phyloP scores from a whole-genome alignment of 495 filamentous ascomycete genomes.

The Penicillium riverlandense region DNA sequence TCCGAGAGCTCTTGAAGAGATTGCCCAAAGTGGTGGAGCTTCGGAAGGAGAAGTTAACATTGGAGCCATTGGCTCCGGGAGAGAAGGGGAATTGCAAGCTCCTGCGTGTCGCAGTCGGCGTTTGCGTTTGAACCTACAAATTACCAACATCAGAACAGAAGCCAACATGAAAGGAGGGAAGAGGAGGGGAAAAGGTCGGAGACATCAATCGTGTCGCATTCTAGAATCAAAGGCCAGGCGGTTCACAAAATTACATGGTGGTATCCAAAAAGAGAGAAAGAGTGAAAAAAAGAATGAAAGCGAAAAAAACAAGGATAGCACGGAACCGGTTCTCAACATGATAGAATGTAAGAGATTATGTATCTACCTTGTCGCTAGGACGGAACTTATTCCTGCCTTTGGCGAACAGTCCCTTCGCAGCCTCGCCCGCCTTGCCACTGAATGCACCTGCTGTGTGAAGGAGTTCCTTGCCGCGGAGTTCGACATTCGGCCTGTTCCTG shows the following conservation, averaged over 20 bases:
- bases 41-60: slow-evolving; percentile 12
- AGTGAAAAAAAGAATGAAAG: slow-evolving; percentile 14
- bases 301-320: slow-evolving; percentile 2
- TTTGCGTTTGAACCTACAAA: slow-evolving; percentile 37
- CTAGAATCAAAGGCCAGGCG: slow-evolving; percentile 23
- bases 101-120: slow-evolving; percentile 16
- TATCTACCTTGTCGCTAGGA: slow-evolving; percentile 77
- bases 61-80: slow-evolving; percentile 7
- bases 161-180: slow-evolving; percentile 10
- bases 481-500: slow-evolving; percentile 42
- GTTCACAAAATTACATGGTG: slow-evolving; percentile 31
- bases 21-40: slow-evolving; percentile 18
- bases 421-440: slow-evolving; percentile 63
- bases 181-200: slow-evolving; percentile 12
- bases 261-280: slow-evolving; percentile 26
- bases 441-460: slow-evolving; percentile 69
- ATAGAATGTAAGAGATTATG: slow-evolving; percentile 41
- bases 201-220: slow-evolving; percentile 36
- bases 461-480: slow-evolving; percentile 75
- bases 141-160: slow-evolving; percentile 27
- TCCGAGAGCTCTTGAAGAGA: slow-evolving; percentile 8
- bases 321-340: slow-evolving; percentile 9
- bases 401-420: slow-evolving; percentile 79
- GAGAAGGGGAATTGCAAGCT: slow-evolving; percentile 13
- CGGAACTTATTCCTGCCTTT: slow-evolving; percentile 80